Evolutionary conservation across 148 eudicot genomes (phyloP), one percentile per base, ranked within the genome.

Genomic region (Tetragonia tetragonoides): DNA sequence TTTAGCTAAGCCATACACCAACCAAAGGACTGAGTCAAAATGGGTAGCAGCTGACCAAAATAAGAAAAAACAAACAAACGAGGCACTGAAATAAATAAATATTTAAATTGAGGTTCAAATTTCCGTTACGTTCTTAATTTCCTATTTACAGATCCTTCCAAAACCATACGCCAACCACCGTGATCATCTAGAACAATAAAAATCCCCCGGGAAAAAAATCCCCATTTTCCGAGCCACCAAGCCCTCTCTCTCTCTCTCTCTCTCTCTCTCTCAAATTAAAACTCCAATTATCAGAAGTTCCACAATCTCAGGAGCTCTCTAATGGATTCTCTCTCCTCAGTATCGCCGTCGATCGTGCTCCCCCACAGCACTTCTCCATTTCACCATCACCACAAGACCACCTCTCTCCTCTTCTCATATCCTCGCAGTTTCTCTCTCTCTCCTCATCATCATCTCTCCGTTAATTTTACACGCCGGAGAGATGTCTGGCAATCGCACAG

Each of bases 261-360:
- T 10, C 42, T 41, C 20, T 44, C 21, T 5, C 14, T 2, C 7
- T 20, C 10, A 44, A 11, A 42, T 11, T 3, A 39, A 15, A 14
- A 10, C 21, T 75, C 24, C 57, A 41, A 56, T 59, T 41, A 3
- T 14, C 28, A 47, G n/a, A n/a, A n/a, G n/a, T n/a, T n/a, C n/a
- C n/a, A 17, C 18, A 17, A 34, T 2, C 16, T 0, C 34, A 20
- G 20, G 10, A 34, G 3, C 10, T 0, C 47, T 0, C 5, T 15
- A 46, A 90, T 94, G 97, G 98, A 92, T 78, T 86, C 97, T 56
- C 85, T 94, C 5, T 81, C 93, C n/a, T 88, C 89, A 23, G 93
- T 93, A 44, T 86, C 96, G 10, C 86, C 95, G 1, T 81, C 97
- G 10, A 70, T 87, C 75, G 82, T 88, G 7, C 87, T 88, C 38